Conservation (phyloP, 306 rosid species). For the Sechiopsis laciniata region DNA sequence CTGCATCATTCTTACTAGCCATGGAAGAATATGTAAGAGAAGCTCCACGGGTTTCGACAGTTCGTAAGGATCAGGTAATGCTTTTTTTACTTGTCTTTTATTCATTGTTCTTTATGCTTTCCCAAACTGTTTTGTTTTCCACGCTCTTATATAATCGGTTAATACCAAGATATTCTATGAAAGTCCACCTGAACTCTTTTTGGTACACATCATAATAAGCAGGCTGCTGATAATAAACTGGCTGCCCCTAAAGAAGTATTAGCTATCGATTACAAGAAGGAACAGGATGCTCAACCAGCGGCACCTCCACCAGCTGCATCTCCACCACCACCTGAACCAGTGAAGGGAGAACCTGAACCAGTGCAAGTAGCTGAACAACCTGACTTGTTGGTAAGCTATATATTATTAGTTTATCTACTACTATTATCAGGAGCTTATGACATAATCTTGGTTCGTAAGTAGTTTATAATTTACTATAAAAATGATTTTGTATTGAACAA, state of each 20-base stretch:
- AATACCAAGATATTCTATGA: background rate
- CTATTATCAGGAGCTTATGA: slow-evolving; percentile 17
- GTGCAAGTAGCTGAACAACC: slow-evolving; percentile 72
- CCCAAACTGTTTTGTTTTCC: background rate
- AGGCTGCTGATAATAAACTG: slow-evolving; percentile 52
- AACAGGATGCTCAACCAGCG: slow-evolving; percentile 41
- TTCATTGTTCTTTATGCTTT: background rate
- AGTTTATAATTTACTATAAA: background rate
- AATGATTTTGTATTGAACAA: background rate
- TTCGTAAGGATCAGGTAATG: slow-evolving; percentile 80
- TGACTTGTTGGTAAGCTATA: slow-evolving; percentile 69
- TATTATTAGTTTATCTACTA: background rate
- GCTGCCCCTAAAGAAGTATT: slow-evolving; percentile 71
- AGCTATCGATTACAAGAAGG: slow-evolving; percentile 74
- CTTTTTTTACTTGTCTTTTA: background rate
- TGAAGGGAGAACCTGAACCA: slow-evolving; percentile 77
- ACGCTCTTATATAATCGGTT: background rate
- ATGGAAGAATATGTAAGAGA: slow-evolving; percentile 96
- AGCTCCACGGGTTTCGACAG: slow-evolving; percentile 61
- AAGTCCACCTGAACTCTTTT: slow-evolving; percentile 2
- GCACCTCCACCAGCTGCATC: slow-evolving; percentile 30
- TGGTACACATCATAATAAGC: slow-evolving; percentile 17
- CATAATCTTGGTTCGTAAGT: background rate
- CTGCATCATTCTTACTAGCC: slow-evolving; percentile 90
- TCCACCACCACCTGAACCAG: slow-evolving; percentile 67